Base-by-base conservation (phyloP, 2,329 filamentous ascomycete species). In the Xylariaceae sp. region DNA sequence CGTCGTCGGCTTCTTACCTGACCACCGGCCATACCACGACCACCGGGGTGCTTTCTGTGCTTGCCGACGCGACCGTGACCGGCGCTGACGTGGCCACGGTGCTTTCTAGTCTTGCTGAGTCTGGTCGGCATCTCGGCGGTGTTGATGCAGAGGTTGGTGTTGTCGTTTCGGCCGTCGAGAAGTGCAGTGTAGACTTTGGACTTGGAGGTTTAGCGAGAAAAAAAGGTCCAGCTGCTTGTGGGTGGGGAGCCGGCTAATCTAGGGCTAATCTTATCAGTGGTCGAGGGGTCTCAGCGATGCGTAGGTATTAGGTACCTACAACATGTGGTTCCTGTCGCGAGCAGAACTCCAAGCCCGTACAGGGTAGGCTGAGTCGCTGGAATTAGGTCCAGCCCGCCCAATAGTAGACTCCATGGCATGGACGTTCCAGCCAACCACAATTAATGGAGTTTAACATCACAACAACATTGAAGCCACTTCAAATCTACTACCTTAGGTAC, bases 51-150 rank as follows among this genome's bases (percentile, higher is more conserved):
- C 86, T 99, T 97, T 73, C 94, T 83, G 87, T 96, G 91, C 88
- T 97, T 97, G 75, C 94, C 94, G 73, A 97, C 77, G 85, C 92
- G 92, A 82, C 94, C 92, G 77, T 97, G 86, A 83, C 94, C 94
- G 83, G 90, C 90, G 71, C 89, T 95, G 74, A 99, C 94, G 81
- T 99, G 90, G 77, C 92, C 92, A 82, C 92, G 90, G 82, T 58
- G 56, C 38, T 58, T 58, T 45, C 56, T 54, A 38, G 56, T 58
- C 56, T 58, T 58, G 48, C 49, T 53, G 22, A 58, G 48, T 44
- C 56, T 42, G 46, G 56, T 58, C 43, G 56, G 56, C 54, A 58
- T 58, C 42, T 54, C 42, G 51, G 44, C 45, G 45, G 54, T 47
- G 42, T 50, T 51, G 52, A 43, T 46, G 47, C 12, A 14, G 52